These are phyloP conservation scores for Monilinia fructicola DNA, from an alignment of 2,329 filamentous ascomycete genomes.

Conservation along the genomic window DNA sequence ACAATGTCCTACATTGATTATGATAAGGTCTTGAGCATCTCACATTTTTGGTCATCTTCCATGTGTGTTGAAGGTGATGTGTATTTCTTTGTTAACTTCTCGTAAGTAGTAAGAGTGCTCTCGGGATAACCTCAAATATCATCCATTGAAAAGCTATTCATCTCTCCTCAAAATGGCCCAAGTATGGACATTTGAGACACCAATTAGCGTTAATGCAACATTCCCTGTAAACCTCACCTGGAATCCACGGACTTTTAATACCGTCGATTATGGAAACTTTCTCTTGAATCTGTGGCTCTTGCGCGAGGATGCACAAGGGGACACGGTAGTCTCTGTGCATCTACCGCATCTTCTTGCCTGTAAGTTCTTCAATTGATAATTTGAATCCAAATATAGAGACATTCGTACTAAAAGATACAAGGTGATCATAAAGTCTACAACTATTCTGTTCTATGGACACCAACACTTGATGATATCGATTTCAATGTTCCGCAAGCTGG, in stretches of 20 bases:
- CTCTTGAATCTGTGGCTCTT: conserved; percentile 13
- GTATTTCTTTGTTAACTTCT: too few relatives aligned
- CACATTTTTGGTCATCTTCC: too few relatives aligned
- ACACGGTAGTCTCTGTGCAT: neutral
- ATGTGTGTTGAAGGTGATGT: too few relatives aligned
- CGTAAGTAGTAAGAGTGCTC: neutral
- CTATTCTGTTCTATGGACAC: conserved; percentile 1
- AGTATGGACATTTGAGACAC: conserved; percentile 10
- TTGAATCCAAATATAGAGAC: neutral
- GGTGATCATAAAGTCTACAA: conserved; percentile 1
- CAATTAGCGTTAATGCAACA: neutral
- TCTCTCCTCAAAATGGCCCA: neutral
- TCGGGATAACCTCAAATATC: neutral
- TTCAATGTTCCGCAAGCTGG: neutral
- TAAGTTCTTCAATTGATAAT: neutral
- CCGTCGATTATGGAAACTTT: conserved; percentile 7
- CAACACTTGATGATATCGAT: conserved; percentile 9
- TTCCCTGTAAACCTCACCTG: conserved; percentile 2
- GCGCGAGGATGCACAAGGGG: neutral
- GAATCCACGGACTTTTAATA: neutral
- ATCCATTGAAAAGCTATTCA: neutral
- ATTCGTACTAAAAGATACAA: neutral
- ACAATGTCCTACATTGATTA: too few relatives aligned
- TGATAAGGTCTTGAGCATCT: neutral
- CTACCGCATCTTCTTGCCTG: conserved; percentile 4